A percentile compares a stretch with the other conserved stretches of the same genome.
These are phyloP conservation scores for Trichoderma gamsii DNA, from an alignment of 495 filamentous ascomycete genomes.

Conservation along the genomic window DNA sequence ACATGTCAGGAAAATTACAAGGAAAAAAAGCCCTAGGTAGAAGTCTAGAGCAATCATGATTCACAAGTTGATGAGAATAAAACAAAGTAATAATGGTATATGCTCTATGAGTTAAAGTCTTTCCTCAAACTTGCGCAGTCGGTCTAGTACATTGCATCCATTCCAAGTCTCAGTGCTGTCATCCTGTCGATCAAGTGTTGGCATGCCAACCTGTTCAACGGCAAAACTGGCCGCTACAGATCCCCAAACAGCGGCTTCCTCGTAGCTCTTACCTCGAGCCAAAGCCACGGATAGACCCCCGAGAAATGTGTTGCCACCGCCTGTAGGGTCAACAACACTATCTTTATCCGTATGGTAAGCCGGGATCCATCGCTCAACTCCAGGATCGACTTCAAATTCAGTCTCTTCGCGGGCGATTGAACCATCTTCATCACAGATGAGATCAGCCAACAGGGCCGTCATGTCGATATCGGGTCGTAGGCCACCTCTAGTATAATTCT, in stretches of 20 bases:
- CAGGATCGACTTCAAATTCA: constrained; percentile 48
- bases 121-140: constrained; percentile 47
- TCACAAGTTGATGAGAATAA: constrained; percentile 1
- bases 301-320: constrained; percentile 91
- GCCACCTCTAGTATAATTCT: constrained; percentile 38
- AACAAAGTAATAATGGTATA: background rate
- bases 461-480: constrained; percentile 48
- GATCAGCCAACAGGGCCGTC: constrained; percentile 45
- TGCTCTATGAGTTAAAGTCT: background rate
- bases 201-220: constrained; percentile 89
- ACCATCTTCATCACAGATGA: constrained; percentile 44
- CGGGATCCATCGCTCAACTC: constrained; percentile 53
- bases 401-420: constrained; percentile 54
- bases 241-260: constrained; percentile 68
- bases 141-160: constrained; percentile 47
- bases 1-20: background rate
- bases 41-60: background rate
- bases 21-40: background rate
- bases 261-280: constrained; percentile 53
- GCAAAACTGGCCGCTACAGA: constrained; percentile 87
- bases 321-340: constrained; percentile 82
- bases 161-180: constrained; percentile 73
- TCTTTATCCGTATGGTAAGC: constrained; percentile 37
- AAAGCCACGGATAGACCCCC: constrained; percentile 76
- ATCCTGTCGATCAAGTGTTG: constrained; percentile 46